Evolutionary conservation across 441 rosid genomes (phyloP).

Genomic region (Pelargonium cotyledonis): DNA sequence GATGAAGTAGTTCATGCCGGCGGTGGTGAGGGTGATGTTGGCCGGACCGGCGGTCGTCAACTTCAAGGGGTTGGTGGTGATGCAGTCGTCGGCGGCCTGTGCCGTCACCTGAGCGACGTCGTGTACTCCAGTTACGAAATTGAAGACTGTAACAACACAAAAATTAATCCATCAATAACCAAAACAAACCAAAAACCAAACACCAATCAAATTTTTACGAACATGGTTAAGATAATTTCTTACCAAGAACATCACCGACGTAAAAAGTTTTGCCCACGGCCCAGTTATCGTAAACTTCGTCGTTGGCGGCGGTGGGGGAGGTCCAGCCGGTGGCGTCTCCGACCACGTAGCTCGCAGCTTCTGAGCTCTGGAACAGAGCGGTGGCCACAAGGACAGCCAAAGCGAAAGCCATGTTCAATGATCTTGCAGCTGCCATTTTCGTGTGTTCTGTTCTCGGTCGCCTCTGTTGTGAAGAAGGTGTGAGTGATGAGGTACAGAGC

Average conservation of each 20-base stretch:
- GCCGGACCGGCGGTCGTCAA: background rate
- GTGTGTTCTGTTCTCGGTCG: background rate
- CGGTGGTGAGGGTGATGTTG: background rate
- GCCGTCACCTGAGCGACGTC: background rate
- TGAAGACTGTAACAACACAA: too few relatives aligned
- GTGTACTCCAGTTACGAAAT: too few relatives aligned
- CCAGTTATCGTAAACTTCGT: background rate
- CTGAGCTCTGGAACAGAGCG: background rate
- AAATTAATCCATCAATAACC: too few relatives aligned
- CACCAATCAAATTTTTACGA: too few relatives aligned
- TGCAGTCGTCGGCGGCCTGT: slow-evolving; percentile 1
- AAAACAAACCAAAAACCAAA: too few relatives aligned
- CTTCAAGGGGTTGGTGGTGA: background rate
- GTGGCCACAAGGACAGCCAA: background rate
- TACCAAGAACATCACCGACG: background rate
- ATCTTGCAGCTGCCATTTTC: background rate
- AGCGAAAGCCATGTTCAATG: background rate
- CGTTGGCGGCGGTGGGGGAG: background rate
- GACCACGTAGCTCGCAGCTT: background rate
- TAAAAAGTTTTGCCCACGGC: background rate
- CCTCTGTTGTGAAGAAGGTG: too few relatives aligned
- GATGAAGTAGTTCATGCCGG: background rate
- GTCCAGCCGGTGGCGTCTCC: background rate
- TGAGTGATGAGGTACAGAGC: too few relatives aligned
- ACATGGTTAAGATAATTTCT: background rate